Base-by-base conservation (phyloP, 2,329 filamentous ascomycete genomes). In the Pyricularia pennisetigena region DNA sequence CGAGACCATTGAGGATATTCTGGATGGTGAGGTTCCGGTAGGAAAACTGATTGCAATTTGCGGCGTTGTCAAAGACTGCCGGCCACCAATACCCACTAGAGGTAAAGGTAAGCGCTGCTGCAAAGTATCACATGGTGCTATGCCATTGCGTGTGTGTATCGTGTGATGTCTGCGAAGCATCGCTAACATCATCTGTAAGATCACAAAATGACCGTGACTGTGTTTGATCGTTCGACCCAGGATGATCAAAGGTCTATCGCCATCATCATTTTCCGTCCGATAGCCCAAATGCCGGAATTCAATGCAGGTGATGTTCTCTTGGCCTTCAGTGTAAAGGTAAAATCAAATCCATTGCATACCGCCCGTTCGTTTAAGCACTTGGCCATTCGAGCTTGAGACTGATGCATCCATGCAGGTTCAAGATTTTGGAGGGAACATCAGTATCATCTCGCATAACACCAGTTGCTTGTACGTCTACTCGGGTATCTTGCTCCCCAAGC, bases 41-140 rank as follows among this genome's bases (percentile, higher is more conserved):
- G 71, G 74, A 30, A 72, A 61, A 1, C 69, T 79, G 6, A 80
- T 88, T 71, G 89, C 81, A 77, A 78, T 95, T 59, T 83, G 93
- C 66, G 93, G 92, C 1, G 77, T 94, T 4, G 85, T 94, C 3
- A 85, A 86, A 67, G 91, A 94, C 72, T 83, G 82, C 65, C 82
- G 86, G 68, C 77, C 82, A 0, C 85, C 87, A 0, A 81, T 80
- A 0, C 68, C 75, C 12, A 87, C 87, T 0, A 79, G 70, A 68
- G 83, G 85, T 26, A 73, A 75, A 28, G 89, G 91, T 83, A 77
- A 54, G 35, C 14, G 16, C 64, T 32, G 16, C 64, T 32, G 16
- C 64, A 28, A n/a, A 64, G 20, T n/a, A 24, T 41, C 35, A 14
- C 35, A 20, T 4, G 16, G 4, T 14, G 28, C 57, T 68, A 68